Conservation (phyloP, 495 filamentous ascomycete genomes). For the Xylaria cubensis region DNA sequence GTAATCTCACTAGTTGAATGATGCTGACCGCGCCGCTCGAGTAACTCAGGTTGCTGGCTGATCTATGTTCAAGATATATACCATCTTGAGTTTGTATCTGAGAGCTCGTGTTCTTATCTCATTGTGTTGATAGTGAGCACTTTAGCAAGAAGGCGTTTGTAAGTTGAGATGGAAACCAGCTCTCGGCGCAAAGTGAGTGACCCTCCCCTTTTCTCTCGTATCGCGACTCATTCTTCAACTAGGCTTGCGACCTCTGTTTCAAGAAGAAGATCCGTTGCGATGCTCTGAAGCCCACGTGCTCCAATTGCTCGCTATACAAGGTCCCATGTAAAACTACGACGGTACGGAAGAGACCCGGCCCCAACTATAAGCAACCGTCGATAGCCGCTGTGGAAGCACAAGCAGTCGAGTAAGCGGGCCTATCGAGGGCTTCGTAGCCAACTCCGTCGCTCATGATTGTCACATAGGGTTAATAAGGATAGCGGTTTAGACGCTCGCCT, state of each 20-base stretch:
- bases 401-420: slow-evolving; percentile 10
- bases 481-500: slow-evolving; percentile 39
- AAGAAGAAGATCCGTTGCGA: slow-evolving; percentile 47
- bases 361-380: slow-evolving; percentile 4
- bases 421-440: slow-evolving; percentile 13
- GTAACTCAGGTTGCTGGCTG: not conserved
- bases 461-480: not conserved
- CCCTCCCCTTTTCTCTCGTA: not conserved
- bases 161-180: slow-evolving; percentile 35
- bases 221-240: not conserved
- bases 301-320: slow-evolving; percentile 44
- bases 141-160: not conserved
- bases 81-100: not conserved
- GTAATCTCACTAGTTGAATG: not conserved
- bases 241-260: slow-evolving; percentile 43
- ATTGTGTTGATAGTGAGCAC: not conserved
- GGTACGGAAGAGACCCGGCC: slow-evolving; percentile 32
- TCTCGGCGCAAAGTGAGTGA: slow-evolving; percentile 37
- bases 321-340: slow-evolving; percentile 40
- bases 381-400: slow-evolving; percentile 8
- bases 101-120: not conserved
- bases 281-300: slow-evolving; percentile 43
- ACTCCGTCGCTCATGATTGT: slow-evolving; percentile 2
- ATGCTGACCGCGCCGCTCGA: not conserved
- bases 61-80: not conserved